These are phyloP conservation scores for Aspergillus bridgeri DNA, from an alignment of 495 filamentous ascomycete species.

Conservation along the genomic window DNA sequence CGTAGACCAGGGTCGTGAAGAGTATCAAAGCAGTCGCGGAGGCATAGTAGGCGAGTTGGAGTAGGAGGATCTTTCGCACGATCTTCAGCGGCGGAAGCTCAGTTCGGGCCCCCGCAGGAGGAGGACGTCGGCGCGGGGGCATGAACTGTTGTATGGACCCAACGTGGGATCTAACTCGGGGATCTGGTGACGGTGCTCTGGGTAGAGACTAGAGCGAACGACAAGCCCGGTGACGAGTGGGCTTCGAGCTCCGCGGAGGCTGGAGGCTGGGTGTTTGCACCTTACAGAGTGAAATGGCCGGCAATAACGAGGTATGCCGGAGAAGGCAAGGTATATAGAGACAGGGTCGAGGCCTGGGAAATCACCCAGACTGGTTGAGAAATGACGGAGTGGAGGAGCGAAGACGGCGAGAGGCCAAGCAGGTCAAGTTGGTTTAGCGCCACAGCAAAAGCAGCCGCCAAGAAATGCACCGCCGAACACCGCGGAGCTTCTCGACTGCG, in stretches of 20 bases:
- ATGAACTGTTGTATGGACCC: conserved; percentile 42
- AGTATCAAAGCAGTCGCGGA: conserved; percentile 71
- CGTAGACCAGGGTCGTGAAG: conserved; percentile 84
- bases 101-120: conserved; percentile 72
- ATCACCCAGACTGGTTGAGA: background rate
- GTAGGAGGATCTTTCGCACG: conserved; percentile 75
- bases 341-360: background rate
- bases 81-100: conserved; percentile 84
- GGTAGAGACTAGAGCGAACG: background rate
- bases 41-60: conserved; percentile 84
- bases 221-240: background rate
- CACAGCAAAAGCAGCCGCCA: conserved; percentile 2
- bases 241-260: background rate
- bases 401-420: background rate
- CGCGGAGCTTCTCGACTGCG: background rate
- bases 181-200: conserved; percentile 1
- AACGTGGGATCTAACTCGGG: conserved; percentile 1
- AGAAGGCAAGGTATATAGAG: background rate
- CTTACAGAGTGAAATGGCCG: background rate
- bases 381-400: background rate
- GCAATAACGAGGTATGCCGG: background rate
- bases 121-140: conserved; percentile 74
- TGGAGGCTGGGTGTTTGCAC: background rate
- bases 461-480: conserved; percentile 2
- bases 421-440: background rate